Conservation (phyloP, 495 filamentous ascomycete genomes). For the Astrocystis sublimbata region DNA sequence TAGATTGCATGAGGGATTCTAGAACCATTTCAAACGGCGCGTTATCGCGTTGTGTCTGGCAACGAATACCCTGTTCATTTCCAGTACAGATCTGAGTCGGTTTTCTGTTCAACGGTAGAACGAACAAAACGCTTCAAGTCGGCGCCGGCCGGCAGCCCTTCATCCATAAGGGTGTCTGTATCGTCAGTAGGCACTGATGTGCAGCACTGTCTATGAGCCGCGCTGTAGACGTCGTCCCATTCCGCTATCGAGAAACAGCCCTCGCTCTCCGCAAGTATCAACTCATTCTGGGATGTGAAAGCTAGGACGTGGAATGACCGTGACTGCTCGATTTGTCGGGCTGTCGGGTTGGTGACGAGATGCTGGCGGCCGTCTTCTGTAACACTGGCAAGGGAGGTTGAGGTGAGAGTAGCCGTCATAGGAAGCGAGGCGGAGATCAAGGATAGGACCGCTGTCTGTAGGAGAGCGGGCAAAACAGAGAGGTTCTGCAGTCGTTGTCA, state of each 20-base stretch:
- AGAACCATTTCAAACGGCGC: background rate
- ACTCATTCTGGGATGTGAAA: slow-evolving; percentile 71
- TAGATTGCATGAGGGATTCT: background rate
- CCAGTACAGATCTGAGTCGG: slow-evolving; percentile 61
- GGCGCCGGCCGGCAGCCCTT: slow-evolving; percentile 35
- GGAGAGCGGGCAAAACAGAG: slow-evolving; percentile 68
- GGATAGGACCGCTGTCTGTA: slow-evolving; percentile 73
- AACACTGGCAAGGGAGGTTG: slow-evolving; percentile 63
- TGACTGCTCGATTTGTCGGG: slow-evolving; percentile 56
- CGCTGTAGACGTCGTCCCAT: slow-evolving; percentile 72
- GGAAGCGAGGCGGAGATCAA: slow-evolving; percentile 76
- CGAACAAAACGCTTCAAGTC: slow-evolving; percentile 63
- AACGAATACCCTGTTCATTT: slow-evolving; percentile 39
- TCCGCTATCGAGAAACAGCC: slow-evolving; percentile 73
- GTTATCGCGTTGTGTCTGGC: background rate
- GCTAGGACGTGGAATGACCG: slow-evolving; percentile 74
- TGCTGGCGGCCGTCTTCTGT: slow-evolving; percentile 42
- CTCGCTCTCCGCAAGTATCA: slow-evolving; percentile 79
- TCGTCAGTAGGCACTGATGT: slow-evolving; percentile 43
- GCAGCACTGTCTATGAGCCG: slow-evolving; percentile 65
- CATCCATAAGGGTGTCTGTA: slow-evolving; percentile 44
- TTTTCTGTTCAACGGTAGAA: slow-evolving; percentile 61
- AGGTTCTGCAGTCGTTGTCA: slow-evolving; percentile 58
- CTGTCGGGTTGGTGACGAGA: slow-evolving; percentile 57
- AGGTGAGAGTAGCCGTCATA: slow-evolving; percentile 66